Percentiles rank a stretch among this genome's conserved stretches.
These are phyloP conservation scores for Colletotrichum destructivum DNA, from an alignment of 2,329 filamentous ascomycete species.

Conservation along the genomic window DNA sequence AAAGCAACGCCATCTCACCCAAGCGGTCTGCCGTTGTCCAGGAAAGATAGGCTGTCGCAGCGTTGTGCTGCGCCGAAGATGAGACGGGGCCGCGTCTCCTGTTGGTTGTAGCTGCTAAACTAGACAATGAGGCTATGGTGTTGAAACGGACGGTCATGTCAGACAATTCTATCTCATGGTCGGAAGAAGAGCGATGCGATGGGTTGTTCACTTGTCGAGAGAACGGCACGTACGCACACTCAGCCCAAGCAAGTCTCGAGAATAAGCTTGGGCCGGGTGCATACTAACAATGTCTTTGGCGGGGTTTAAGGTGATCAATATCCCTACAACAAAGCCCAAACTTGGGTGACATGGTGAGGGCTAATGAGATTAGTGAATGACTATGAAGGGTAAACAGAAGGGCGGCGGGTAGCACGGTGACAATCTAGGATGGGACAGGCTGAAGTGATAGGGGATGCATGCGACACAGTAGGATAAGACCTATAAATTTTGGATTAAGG, in stretches of 20 bases:
- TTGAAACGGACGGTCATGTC: neutral
- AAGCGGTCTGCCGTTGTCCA: too few species aligned
- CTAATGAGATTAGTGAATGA: neutral
- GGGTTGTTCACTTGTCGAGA: neutral
- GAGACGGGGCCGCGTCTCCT: neutral
- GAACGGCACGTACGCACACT: neutral
- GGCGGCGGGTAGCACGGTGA: neutral
- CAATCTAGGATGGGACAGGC: neutral
- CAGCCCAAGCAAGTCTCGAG: neutral
- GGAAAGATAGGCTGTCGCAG: neutral
- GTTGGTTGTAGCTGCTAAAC: neutral
- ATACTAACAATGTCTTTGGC: too few species aligned
- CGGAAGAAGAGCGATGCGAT: neutral
- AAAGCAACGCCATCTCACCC: neutral
- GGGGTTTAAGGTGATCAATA: neutral
- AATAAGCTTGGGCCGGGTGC: neutral
- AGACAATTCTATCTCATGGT: neutral
- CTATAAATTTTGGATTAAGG: too few species aligned
- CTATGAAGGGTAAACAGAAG: neutral
- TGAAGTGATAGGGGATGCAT: neutral
- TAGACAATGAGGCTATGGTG: neutral
- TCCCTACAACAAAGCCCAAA: neutral
- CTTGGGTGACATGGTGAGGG: neutral
- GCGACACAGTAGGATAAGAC: too few species aligned
- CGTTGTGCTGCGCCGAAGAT: neutral